Percentiles rank a stretch among this genome's conserved stretches.
Evolutionary conservation across 2,329 filamentous ascomycete genomes (phyloP).

Genomic region (Penicillium palitans): DNA sequence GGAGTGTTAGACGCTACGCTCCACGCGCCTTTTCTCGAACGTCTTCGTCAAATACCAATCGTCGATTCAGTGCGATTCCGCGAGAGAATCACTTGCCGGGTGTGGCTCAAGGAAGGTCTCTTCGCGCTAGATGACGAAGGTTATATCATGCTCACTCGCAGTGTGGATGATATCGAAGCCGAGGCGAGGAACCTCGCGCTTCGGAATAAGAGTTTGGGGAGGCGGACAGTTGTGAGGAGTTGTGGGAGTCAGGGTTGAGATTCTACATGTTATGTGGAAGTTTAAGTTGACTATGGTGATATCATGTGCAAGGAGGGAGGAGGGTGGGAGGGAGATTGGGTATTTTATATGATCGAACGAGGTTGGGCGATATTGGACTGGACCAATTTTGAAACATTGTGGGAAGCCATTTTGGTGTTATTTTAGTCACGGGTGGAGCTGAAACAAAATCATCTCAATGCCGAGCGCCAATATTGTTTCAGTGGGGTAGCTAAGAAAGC

Average conservation of each 20-base stretch:
- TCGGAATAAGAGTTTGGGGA: neutral
- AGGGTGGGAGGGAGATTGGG: neutral
- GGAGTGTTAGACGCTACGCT: neutral
- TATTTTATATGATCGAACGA: neutral
- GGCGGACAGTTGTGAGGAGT: neutral
- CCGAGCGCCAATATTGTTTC: neutral
- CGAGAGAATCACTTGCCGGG: neutral
- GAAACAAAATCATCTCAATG: neutral
- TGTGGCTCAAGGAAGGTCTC: neutral
- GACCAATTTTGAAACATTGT: neutral
- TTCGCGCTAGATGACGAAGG: neutral
- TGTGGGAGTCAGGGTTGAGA: neutral
- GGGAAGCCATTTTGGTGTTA: neutral
- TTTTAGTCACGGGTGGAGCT: neutral
- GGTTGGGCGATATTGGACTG: neutral
- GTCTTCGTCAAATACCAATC: neutral
- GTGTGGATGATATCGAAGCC: neutral
- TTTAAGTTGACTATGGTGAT: neutral
- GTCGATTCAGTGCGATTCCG: neutral
- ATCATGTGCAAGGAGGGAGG: neutral
- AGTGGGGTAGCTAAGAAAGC: neutral
- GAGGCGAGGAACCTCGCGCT: neutral
- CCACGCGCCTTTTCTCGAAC: neutral
- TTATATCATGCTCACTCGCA: neutral
- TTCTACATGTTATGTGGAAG: neutral